Conservation (phyloP, 1,284 basidiomycete genomes). For the Sanghuangporus weigelae region DNA sequence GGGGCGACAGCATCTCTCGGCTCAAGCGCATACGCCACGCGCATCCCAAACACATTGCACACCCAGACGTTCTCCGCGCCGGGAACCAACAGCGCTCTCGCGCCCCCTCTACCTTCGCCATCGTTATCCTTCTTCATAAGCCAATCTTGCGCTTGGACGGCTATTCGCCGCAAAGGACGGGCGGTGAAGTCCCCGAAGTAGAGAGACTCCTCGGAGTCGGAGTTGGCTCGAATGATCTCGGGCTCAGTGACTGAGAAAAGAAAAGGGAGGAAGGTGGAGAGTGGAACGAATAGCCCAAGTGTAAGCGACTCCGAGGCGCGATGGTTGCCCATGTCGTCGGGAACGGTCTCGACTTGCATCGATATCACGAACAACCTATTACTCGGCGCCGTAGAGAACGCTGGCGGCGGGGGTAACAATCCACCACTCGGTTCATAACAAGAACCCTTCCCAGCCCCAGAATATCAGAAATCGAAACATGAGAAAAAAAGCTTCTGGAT, state of each 20-base stretch:
- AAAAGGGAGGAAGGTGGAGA: conserved; percentile 36
- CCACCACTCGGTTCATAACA: neutral
- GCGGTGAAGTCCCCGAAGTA: neutral
- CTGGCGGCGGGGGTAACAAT: conserved; percentile 27
- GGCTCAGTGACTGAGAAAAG: conserved; percentile 22
- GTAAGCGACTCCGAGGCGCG: conserved; percentile 20
- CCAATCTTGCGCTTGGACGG: conserved; percentile 46
- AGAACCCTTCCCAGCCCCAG: neutral
- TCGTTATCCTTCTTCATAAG: conserved; percentile 29
- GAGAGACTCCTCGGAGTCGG: neutral
- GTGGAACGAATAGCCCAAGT: conserved; percentile 44
- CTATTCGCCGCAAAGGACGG: neutral
- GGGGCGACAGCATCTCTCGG: conserved; percentile 16
- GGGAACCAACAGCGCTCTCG: conserved; percentile 34
- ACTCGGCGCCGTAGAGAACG: conserved; percentile 42
- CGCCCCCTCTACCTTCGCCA: conserved; percentile 22
- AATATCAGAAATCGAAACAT: neutral
- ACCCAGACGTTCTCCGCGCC: conserved; percentile 43
- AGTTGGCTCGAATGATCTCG: conserved; percentile 18
- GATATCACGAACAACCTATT: conserved; percentile 46
- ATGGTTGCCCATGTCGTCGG: conserved; percentile 21
- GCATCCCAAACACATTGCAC: conserved; percentile 53
- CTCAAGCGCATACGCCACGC: conserved; percentile 32
- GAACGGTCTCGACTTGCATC: conserved; percentile 30
- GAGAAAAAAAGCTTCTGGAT: conserved; percentile 20